Evolutionary conservation across 2,329 filamentous ascomycete species (phyloP), one percentile per base, ranked within the genome.

Genomic region (Periconia macrospinosa): DNA sequence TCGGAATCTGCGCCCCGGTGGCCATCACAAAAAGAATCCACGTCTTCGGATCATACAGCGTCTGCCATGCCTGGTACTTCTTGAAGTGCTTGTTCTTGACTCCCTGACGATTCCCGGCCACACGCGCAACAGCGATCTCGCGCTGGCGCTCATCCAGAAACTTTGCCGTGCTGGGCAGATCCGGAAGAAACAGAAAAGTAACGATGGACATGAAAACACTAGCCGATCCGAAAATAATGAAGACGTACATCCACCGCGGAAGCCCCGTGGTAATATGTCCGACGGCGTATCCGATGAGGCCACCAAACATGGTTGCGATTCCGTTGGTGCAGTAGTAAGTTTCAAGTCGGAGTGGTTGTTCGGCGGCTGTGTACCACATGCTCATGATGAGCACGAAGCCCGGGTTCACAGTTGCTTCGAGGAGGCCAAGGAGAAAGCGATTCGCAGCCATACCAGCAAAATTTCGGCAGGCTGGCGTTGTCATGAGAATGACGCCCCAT

Each of bases 271-370:
- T 78, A 59, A 86, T 86, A 61, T 86, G 82, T 1, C 84, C 84
- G 10, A 86, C 77, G 6, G 81, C 84, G 57, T 85, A 86, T 1
- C 81, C 81, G 10, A 85, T 77, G 1, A 85, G 67, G 0, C 79
- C 82, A n/a, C 84, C 84, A 50, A 86, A 83, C 79, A 85, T 84
- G 13, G 82, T 84, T 2, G 82, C 83, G 13, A 86, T 75, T 2
- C 84, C 84, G 57, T 86, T 85, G 1, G 80, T 82, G 56, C 79
- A 81, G 60, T 84, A 85, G 68, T 82, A 86, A 1, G 78, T 72
- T 47, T 81, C 81, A 7, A 83, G 74, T 0, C 83, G 78, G 5
- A 84, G 67, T 0, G 79, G 79, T 59, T 82, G 80, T 62, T 83
- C 79, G 2, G 71, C 66, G 5, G 67, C 64, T 1, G 72, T 78